Evolutionary conservation across 169 alveolate species (phyloP), one percentile per base, ranked within the genome.

Genomic region (Plasmodium billcollinsi): DNA sequence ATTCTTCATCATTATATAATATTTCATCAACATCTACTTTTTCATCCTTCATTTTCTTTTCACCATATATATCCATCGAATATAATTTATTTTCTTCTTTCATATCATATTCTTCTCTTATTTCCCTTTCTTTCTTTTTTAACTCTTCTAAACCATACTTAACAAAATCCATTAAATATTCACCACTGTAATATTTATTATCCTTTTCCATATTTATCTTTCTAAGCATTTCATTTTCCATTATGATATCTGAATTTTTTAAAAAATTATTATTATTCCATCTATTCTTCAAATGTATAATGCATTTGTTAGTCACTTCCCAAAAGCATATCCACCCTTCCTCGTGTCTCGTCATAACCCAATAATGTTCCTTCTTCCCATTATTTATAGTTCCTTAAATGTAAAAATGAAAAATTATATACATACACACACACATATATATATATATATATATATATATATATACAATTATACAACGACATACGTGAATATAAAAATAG

Each of bases 261-360:
- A 65, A 70, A 61, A 33, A 86, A 26, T 86, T 61, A 50, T 71
- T 86, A 20, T 72, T 86, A 56, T 86, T 86, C 92, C 92, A 86
- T 39, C 92, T 58, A 11, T 43, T 14, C 43, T 59, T 70, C 59
- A 86, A 65, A 65, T 86, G 92, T 21, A 86, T 86, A 50, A 86
- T 86, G 14, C 69, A 86, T 29, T 93, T 93, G 50, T 80, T 93
- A 24, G 95, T 93, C n/a, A 89, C 95, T 65, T 93, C 95, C 95
- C 95, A 93, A 76, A 93, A 93, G 52, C 93, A 93, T 3, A 93
- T 61, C 93, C 93, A 93, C 2, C 95, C 94, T n/a, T 75, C 69
- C 58, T 70, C 93, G 45, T 93, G 95, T 70, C 95, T 88, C 11
- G 95, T 89, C 95, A 93, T 93, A 2, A 93, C 91, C 95, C 95